Conservation (phyloP, 306 rosid species). For the Neltuma alba region DNA sequence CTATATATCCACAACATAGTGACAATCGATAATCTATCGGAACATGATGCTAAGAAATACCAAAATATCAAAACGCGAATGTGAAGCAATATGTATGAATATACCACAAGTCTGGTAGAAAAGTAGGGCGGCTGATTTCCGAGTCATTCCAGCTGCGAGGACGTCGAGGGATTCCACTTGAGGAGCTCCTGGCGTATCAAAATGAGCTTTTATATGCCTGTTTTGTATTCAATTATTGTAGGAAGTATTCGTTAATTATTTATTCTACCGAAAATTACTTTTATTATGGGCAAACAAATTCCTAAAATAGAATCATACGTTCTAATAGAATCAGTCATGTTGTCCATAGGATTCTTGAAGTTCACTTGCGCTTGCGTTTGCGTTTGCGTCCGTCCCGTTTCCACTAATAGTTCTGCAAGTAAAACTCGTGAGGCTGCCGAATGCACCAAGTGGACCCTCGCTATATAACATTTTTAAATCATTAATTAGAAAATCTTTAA, state of each 20-base stretch:
- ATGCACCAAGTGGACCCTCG: conserved; percentile 15
- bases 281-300: conserved; percentile 16
- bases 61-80: conserved; percentile 5
- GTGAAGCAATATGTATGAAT: background rate
- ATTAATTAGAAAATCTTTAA: conserved; percentile 19
- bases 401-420: conserved; percentile 73
- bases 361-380: conserved; percentile 70
- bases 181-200: conserved; percentile 69
- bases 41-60: background rate
- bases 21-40: background rate
- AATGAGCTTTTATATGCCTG: conserved; percentile 85
- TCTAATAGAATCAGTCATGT: conserved; percentile 66
- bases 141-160: conserved; percentile 67
- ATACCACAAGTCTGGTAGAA: conserved; percentile 87
- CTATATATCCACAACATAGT: conserved; percentile 34
- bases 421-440: conserved; percentile 25
- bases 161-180: conserved; percentile 64
- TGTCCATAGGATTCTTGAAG: conserved; percentile 49
- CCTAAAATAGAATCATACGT: conserved; percentile 44
- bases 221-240: conserved; percentile 26
- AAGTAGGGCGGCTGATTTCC: conserved; percentile 70
- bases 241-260: conserved; percentile 18
- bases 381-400: conserved; percentile 82
- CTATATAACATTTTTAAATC: conserved; percentile 1
- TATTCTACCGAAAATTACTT: conserved; percentile 13